phyloP scores from a whole-genome alignment of 495 filamentous ascomycete species.

The Penicillium samsonianum region DNA sequence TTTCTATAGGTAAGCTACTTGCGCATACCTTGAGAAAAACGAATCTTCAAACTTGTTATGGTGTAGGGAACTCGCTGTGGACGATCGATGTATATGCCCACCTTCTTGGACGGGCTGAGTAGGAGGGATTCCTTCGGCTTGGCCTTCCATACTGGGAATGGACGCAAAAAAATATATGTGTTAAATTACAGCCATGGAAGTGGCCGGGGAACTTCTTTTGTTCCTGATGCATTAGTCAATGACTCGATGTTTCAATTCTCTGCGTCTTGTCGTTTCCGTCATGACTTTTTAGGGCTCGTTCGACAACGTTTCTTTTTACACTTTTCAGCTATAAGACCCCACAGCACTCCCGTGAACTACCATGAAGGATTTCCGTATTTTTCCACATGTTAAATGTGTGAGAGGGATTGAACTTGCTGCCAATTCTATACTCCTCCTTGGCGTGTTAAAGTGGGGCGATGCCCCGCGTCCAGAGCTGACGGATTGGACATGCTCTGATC shows the following conservation, averaged over 20 bases:
- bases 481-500: neutral
- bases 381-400: neutral
- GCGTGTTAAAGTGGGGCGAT: neutral
- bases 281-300: neutral
- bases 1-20: neutral
- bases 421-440: neutral
- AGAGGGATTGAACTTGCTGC: neutral
- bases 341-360: neutral
- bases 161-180: neutral
- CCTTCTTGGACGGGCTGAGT: neutral
- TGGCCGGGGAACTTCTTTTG: neutral
- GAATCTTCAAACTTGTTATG: conserved; percentile 30
- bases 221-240: neutral
- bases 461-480: neutral
- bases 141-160: neutral
- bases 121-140: neutral
- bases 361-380: too few relatives aligned
- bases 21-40: conserved; percentile 21
- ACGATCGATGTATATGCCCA: conserved; percentile 6
- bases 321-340: neutral
- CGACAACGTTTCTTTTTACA: neutral
- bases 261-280: conserved; percentile 5
- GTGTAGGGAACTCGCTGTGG: conserved; percentile 22
- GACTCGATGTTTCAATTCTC: neutral
- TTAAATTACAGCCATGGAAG: neutral